These are phyloP conservation scores for Pneumocystis wakefieldiae DNA, from an alignment of 1,139 yeast genomes.

Conservation along the genomic window DNA sequence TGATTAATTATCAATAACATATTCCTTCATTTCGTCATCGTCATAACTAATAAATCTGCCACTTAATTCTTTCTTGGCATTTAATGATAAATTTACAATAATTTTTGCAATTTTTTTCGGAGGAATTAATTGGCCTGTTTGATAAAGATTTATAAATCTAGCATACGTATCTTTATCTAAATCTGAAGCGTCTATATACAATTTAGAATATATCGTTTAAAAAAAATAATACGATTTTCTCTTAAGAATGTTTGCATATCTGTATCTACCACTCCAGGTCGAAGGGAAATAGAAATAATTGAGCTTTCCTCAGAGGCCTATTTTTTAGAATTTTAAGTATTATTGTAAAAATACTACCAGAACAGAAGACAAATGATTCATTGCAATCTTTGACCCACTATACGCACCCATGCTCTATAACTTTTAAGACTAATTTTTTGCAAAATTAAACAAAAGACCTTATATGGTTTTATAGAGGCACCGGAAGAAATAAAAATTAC, in stretches of 20 bases:
- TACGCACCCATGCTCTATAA: neutral
- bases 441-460: conserved; percentile 70
- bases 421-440: conserved; percentile 2
- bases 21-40: neutral
- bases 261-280: conserved; percentile 85
- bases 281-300: neutral
- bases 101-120: neutral
- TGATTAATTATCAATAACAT: neutral
- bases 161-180: neutral
- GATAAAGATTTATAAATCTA: neutral
- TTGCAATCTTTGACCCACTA: conserved; percentile 78
- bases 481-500: conserved; percentile 74
- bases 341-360: neutral
- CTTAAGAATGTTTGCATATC: conserved; percentile 71
- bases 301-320: neutral
- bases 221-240: conserved; percentile 26
- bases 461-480: conserved; percentile 37
- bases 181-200: neutral
- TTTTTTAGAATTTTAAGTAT: neutral
- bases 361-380: conserved; percentile 49
- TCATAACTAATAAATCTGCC: neutral
- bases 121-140: neutral
- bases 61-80: neutral
- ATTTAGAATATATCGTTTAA: neutral
- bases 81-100: neutral